Evolutionary conservation across 768 basidiomycete species (phyloP).

Genomic region (Rhizopogon rudus): DNA sequence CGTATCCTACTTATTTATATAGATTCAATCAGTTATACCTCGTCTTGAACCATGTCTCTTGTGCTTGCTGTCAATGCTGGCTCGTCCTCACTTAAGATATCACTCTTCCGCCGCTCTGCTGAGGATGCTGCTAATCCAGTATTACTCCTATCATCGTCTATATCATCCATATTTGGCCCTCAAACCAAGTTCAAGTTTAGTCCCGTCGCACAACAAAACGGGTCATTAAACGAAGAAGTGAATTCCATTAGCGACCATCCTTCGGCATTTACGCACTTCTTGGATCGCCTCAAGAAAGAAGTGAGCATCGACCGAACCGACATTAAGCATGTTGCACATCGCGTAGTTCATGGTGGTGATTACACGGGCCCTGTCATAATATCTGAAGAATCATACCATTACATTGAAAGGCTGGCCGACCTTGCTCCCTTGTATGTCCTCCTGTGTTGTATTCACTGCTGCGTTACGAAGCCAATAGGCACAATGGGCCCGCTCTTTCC

Average conservation of each 20-base stretch:
- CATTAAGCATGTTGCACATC: conserved; percentile 61
- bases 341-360: conserved; percentile 86
- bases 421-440: conserved; percentile 71
- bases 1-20: too few relatives aligned
- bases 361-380: conserved; percentile 69
- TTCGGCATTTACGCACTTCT: conserved; percentile 58
- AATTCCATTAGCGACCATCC: conserved; percentile 50
- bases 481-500: conserved; percentile 57
- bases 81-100: conserved; percentile 83
- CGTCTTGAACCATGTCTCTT: conserved; percentile 23
- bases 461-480: conserved; percentile 28
- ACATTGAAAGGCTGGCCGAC: conserved; percentile 70
- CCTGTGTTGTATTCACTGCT: neutral
- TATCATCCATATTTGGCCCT: conserved; percentile 54
- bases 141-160: conserved; percentile 45
- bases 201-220: conserved; percentile 6
- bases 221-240: conserved; percentile 15
- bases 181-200: conserved; percentile 48
- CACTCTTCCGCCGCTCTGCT: conserved; percentile 45
- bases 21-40: neutral
- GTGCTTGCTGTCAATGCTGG: conserved; percentile 77
- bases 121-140: conserved; percentile 29
- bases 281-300: conserved; percentile 40
- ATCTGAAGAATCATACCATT: conserved; percentile 60
- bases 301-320: conserved; percentile 35